Percentiles rank a stretch among this genome's conserved stretches.
These are phyloP conservation scores for Fusarium beomiforme DNA, from an alignment of 2,329 filamentous ascomycete species.

Conservation along the genomic window DNA sequence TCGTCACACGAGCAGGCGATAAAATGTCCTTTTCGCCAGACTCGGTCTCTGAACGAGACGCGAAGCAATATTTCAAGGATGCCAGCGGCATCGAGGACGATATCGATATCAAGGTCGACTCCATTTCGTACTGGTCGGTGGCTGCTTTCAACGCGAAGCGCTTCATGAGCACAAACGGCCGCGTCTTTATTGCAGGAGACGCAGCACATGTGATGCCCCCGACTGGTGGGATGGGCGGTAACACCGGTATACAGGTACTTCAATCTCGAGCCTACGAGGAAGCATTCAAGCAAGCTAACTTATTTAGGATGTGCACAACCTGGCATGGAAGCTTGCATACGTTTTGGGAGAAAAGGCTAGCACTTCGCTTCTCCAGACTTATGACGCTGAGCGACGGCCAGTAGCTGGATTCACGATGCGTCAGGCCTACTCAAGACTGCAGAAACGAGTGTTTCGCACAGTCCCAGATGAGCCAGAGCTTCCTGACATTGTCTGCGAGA, in stretches of 20 bases:
- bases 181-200: background rate
- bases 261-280: background rate
- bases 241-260: background rate
- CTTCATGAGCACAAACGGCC: background rate
- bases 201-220: background rate
- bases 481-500: background rate
- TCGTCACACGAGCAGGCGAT: background rate
- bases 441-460: background rate
- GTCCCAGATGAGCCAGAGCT: background rate
- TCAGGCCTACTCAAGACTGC: background rate
- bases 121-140: background rate
- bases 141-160: background rate
- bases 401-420: background rate
- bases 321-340: background rate
- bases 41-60: background rate
- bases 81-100: background rate
- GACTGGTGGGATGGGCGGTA: background rate
- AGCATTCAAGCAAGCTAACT: accelerated
- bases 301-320: background rate
- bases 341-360: accelerated
- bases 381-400: background rate
- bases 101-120: background rate
- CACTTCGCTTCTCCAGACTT: background rate
- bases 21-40: background rate
- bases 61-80: background rate